Conservation (phyloP, 2,329 filamentous ascomycete species). For the Clarireedia paspali region DNA sequence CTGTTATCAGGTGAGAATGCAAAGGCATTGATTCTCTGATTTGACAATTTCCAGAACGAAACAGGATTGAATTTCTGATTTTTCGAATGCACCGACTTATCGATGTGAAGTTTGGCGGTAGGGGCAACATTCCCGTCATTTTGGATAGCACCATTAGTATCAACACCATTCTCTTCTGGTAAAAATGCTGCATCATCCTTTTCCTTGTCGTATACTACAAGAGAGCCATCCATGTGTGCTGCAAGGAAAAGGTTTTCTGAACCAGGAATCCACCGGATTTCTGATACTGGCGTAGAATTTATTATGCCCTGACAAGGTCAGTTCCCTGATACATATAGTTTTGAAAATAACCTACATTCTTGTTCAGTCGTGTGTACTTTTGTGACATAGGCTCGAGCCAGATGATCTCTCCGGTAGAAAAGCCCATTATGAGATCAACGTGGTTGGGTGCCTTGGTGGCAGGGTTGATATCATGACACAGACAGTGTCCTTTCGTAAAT, state of each 20-base stretch:
- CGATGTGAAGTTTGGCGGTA: slow-evolving; percentile 55
- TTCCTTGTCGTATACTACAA: slow-evolving; percentile 96
- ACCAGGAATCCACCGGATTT: slow-evolving; percentile 88
- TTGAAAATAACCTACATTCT: slow-evolving; percentile 52
- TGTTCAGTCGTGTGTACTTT: slow-evolving; percentile 91
- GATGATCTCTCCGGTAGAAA: slow-evolving; percentile 92
- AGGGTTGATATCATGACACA: slow-evolving; percentile 88
- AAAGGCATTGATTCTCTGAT: slow-evolving; percentile 83
- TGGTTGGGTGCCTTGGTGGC: slow-evolving; percentile 73
- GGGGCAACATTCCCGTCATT: slow-evolving; percentile 24
- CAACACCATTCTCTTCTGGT: slow-evolving; percentile 50
- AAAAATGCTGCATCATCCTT: slow-evolving; percentile 80
- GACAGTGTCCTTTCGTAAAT: slow-evolving; percentile 91
- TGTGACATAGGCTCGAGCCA: slow-evolving; percentile 98
- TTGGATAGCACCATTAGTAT: slow-evolving; percentile 25
- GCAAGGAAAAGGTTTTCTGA: slow-evolving; percentile 91
- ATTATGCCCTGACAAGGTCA: slow-evolving; percentile 61
- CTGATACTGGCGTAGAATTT: slow-evolving; percentile 74
- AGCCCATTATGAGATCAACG: slow-evolving; percentile 89
- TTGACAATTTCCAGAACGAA: slow-evolving; percentile 85
- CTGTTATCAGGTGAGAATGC: slow-evolving; percentile 85
- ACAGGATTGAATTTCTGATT: slow-evolving; percentile 93
- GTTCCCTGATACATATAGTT: not conserved
- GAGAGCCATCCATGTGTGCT: slow-evolving; percentile 80
- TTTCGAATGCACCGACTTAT: slow-evolving; percentile 87